Base-by-base conservation (phyloP, 805 yeast genomes). In the Candida awuae region DNA sequence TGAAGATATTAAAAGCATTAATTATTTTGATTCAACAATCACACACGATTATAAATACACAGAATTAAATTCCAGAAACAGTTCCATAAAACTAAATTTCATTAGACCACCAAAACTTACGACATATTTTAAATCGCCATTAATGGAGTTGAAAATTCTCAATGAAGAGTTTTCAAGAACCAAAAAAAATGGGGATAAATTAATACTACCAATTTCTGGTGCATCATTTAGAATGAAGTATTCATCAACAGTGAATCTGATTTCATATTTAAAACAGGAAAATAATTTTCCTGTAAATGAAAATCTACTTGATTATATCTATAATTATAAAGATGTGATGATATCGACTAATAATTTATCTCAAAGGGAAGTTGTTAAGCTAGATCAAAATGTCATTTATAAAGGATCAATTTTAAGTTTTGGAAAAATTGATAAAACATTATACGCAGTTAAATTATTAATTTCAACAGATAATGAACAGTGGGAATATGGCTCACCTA, bases 401-500 rank as follows among this genome's bases (percentile, higher is more conserved):
- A 21, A 12, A 6, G 41, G 22, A 21, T 29, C 40, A 15, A 29
- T 33, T 10, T 13, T 28, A 3, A n/a, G 21, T 16, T 32, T 15
- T 32, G 44, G 44, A 9, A 32, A 32, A 25, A 18, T 36, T 15
- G 34, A 37, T 18, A 26, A 36, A n/a, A 18, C 18, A 6, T 1
- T 41, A 4, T 41, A 23, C 31, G 41, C 33, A 4, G 32, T 34
- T 20, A 29, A 41, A 15, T 37, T 41, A 16, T 14, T 37, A 13
- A 18, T 41, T 8, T n/a, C 21, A 8, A 20, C 31, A 8, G 35
- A 37, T 2, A 34, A 34, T 18, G 10, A 10, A 1, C 9, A 6
- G 6, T 41, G 41, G 41, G 21, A 8, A 4, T 34, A 25, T 34
- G 38, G 18, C 4, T 27, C n/a, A 7, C 38, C 41, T 4, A 37